These are phyloP conservation scores for Boletellus sp. DNA, from an alignment of 1,284 basidiomycete species.

Conservation along the genomic window DNA sequence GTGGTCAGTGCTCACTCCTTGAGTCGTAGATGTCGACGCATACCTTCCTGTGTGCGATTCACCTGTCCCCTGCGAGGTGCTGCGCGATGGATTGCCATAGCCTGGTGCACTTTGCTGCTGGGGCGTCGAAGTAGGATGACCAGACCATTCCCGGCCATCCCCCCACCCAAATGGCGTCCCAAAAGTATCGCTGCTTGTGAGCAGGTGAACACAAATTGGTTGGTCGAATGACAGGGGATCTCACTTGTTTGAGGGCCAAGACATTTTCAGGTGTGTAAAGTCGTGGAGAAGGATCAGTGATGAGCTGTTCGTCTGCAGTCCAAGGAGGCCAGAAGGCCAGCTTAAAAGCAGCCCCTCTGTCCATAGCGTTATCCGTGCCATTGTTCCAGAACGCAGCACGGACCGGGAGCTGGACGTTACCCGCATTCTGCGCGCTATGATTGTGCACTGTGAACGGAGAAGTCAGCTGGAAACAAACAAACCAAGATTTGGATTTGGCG, in stretches of 20 bases:
- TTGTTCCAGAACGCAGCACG: slow-evolving; percentile 10
- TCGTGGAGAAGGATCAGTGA: neutral
- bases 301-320: neutral
- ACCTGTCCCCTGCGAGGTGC: neutral
- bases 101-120: slow-evolving; percentile 5
- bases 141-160: neutral
- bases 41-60: slow-evolving; percentile 18
- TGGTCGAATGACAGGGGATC: neutral
- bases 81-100: neutral
- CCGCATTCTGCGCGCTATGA: slow-evolving; percentile 2
- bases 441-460: slow-evolving; percentile 7
- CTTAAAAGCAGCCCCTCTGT: slow-evolving; percentile 12
- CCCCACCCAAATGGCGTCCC: neutral
- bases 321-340: neutral
- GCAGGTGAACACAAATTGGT: neutral
- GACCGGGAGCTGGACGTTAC: slow-evolving; percentile 11
- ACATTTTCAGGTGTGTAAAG: slow-evolving; percentile 9
- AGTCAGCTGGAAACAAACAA: slow-evolving; percentile 5
- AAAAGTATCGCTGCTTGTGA: slow-evolving; percentile 2
- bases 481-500: slow-evolving; percentile 12
- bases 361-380: neutral
- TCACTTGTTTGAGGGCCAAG: slow-evolving; percentile 12
- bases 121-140: neutral
- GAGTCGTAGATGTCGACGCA: neutral
- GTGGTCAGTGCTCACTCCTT: neutral